phyloP scores from a whole-genome alignment of 176 grass and related monocot species.

The Oryza coarctata region DNA sequence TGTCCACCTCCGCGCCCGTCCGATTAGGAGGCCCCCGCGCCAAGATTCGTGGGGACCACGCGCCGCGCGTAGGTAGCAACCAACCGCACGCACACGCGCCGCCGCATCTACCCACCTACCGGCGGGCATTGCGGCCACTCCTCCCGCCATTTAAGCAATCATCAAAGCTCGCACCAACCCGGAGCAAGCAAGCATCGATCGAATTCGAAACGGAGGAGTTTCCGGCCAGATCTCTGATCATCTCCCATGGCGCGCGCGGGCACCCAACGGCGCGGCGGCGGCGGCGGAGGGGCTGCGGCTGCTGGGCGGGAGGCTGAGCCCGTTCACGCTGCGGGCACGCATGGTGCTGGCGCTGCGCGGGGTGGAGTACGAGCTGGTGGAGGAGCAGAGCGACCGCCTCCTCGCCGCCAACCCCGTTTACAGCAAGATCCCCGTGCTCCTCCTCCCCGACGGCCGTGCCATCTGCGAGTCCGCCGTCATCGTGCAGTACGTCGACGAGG shows the following conservation, averaged over 20 bases:
- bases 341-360: constrained; percentile 55
- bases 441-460: constrained; percentile 52
- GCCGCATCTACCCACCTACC: neutral
- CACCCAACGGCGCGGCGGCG: neutral
- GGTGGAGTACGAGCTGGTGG: constrained; percentile 46
- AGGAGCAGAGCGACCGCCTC: constrained; percentile 58
- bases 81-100: neutral
- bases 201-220: too few relatives aligned
- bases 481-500: constrained; percentile 54
- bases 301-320: constrained; percentile 51
- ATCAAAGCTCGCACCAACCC: neutral
- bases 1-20: neutral
- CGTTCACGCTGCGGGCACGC: constrained; percentile 42
- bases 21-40: neutral
- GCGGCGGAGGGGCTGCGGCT: neutral
- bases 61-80: neutral
- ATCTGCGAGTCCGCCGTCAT: constrained; percentile 72
- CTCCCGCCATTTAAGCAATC: neutral
- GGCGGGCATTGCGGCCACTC: too few relatives aligned
- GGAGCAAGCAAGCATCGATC: too few relatives aligned
- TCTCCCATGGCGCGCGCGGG: neutral
- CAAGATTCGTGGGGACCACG: neutral
- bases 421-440: constrained; percentile 64
- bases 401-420: constrained; percentile 66
- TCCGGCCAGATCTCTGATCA: neutral